Evolutionary conservation across 352 stramenopile genomes (phyloP).

Genomic region (Pythium plurisporium): DNA sequence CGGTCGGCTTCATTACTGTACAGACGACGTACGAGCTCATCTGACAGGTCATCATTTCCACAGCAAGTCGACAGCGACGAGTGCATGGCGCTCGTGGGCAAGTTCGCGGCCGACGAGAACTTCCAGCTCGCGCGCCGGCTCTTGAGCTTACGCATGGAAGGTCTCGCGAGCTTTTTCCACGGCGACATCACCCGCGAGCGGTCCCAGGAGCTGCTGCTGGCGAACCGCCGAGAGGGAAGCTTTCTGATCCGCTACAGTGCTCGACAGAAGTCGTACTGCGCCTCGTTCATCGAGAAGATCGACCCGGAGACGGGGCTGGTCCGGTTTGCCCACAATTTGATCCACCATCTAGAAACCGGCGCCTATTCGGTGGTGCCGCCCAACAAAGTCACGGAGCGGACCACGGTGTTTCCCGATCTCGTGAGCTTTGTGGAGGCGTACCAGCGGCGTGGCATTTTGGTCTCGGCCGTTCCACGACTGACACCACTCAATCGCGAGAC

Average conservation of each 20-base stretch:
- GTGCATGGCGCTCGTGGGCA: slow-evolving; percentile 50
- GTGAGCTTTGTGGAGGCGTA: slow-evolving; percentile 76
- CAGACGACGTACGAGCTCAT: not conserved
- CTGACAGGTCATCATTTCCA: not conserved
- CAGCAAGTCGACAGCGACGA: slow-evolving; percentile 53
- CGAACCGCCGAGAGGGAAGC: slow-evolving; percentile 29
- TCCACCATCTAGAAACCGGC: slow-evolving; percentile 59
- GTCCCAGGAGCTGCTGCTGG: slow-evolving; percentile 39
- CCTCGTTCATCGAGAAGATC: slow-evolving; percentile 59
- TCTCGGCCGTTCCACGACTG: slow-evolving; percentile 39
- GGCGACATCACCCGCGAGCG: slow-evolving; percentile 58
- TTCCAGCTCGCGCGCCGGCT: slow-evolving; percentile 64
- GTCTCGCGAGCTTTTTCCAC: slow-evolving; percentile 74
- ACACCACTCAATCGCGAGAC: slow-evolving; percentile 57
- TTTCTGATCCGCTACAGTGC: slow-evolving; percentile 79
- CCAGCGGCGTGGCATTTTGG: slow-evolving; percentile 61
- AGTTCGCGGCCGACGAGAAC: slow-evolving; percentile 54
- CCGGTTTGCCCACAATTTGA: slow-evolving; percentile 65
- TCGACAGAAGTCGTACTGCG: slow-evolving; percentile 57
- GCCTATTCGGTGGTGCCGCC: slow-evolving; percentile 59
- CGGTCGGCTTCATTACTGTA: not conserved
- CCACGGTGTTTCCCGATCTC: slow-evolving; percentile 56
- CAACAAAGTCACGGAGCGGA: slow-evolving; percentile 44
- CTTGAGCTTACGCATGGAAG: slow-evolving; percentile 45
- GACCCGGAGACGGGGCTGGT: slow-evolving; percentile 31